Percentiles rank a stretch among this genome's conserved stretches.
phyloP scores from a whole-genome alignment of 495 filamentous ascomycete species.

The Lepraria neglecta region DNA sequence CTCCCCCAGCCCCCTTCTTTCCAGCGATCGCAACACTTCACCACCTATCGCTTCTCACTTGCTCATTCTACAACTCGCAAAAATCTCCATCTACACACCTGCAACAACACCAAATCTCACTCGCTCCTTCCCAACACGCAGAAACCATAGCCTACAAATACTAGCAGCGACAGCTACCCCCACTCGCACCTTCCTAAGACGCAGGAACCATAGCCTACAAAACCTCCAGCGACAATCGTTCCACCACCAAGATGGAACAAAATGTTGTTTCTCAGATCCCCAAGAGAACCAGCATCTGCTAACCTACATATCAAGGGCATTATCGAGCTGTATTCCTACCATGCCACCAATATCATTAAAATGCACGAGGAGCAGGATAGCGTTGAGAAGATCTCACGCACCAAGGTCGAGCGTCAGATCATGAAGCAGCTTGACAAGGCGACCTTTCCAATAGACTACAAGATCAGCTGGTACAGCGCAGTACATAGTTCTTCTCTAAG shows the following conservation, averaged over 20 bases:
- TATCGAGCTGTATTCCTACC: background rate
- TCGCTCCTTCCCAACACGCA: too few relatives aligned
- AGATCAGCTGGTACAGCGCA: constrained; percentile 17
- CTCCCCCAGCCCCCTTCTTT: too few relatives aligned
- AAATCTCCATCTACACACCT: too few relatives aligned
- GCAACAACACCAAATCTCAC: too few relatives aligned
- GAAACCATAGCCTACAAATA: too few relatives aligned
- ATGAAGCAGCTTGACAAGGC: constrained; percentile 2
- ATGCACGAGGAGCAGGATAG: background rate
- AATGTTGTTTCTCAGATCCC: background rate
- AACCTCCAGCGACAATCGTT: too few relatives aligned
- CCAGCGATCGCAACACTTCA: too few relatives aligned
- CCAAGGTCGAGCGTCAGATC: constrained; percentile 8
- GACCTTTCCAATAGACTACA: background rate
- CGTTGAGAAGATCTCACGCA: constrained; percentile 8
- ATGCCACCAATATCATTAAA: background rate
- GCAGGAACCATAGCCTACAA: too few relatives aligned
- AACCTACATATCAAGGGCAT: background rate
- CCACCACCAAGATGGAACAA: background rate
- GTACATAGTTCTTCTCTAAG: background rate
- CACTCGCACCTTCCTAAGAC: too few relatives aligned
- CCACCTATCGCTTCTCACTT: too few relatives aligned
- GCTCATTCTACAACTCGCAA: too few relatives aligned
- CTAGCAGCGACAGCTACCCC: too few relatives aligned
- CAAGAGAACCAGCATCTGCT: background rate